phyloP scores from a whole-genome alignment of 2,329 filamentous ascomycete genomes.

The Berkeleyomyces rouxiae region DNA sequence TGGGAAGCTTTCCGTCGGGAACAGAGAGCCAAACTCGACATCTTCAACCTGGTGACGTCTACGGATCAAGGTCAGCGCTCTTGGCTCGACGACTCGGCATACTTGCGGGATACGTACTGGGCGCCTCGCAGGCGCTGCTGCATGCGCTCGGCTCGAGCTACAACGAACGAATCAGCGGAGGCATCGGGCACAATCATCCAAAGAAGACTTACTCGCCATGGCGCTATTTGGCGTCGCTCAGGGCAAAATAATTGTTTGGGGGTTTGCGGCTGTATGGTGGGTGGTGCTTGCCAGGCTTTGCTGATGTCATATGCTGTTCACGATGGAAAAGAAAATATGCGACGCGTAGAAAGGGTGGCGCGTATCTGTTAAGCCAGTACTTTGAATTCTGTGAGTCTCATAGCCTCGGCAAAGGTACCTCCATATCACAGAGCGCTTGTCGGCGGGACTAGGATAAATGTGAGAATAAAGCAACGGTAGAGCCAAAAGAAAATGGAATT shows the following conservation, averaged over 20 bases:
- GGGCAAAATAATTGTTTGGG: neutral
- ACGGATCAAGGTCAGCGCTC: conserved; percentile 11
- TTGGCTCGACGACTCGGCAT: conserved; percentile 1
- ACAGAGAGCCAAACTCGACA: conserved; percentile 31
- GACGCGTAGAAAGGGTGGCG: conserved; percentile 4
- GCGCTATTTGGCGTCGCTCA: neutral
- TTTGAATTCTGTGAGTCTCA: neutral
- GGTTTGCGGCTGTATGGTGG: neutral
- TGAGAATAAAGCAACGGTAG: too few species aligned
- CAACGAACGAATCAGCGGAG: too few species aligned
- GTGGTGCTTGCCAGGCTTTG: neutral
- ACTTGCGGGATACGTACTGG: conserved; percentile 28
- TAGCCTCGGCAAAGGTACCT: neutral
- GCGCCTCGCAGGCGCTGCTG: conserved; percentile 49
- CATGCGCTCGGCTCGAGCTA: conserved; percentile 44
- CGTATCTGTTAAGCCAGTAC: conserved; percentile 2
- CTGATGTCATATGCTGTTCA: neutral
- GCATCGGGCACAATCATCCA: neutral
- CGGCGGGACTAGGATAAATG: too few species aligned
- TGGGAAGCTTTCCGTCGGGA: conserved; percentile 8
- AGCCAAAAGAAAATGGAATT: too few species aligned
- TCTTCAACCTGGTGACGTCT: conserved; percentile 42
- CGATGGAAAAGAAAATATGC: neutral
- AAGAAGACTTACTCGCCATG: conserved; percentile 11
- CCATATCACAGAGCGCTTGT: neutral